Evolutionary conservation across 2,329 filamentous ascomycete genomes (phyloP), one percentile per base, ranked within the genome.

Genomic region (Dryadomyces quercivorus): DNA sequence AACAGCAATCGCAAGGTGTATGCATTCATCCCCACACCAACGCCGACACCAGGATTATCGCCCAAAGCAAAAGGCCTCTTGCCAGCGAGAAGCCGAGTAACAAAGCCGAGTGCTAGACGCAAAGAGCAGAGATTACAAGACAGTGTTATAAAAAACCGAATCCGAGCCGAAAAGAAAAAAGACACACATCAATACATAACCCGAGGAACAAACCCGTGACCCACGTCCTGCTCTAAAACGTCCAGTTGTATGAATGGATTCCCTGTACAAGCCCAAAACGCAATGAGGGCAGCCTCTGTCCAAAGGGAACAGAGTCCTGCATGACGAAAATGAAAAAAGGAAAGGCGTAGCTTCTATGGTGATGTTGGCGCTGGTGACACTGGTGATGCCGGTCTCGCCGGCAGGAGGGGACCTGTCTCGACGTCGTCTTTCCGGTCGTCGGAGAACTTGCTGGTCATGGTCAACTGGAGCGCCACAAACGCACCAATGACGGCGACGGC

Each of bases 401-500:
- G 15, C 26, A 49, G 22, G 16, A 16, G 26, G 7, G 46, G 47
- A 0, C 52, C 38, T 57, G 75, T 74, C 48, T 72, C 71, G 20
- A 70, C 68, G 15, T 62, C 64, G 43, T 63, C 63, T 58, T 65
- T 70, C 54, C 73, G 68, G 51, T 74, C 70, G 53, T 71, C 62
- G 3, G 44, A 21, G 16, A 67, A 68, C 13, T 67, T 72, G 31
- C 74, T 72, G 15, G 77, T 74, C 63, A 92, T 86, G 40, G 81
- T 81, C 69, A 96, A 86, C 65, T 81, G 82, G 57, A 89, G 75
- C 67, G 86, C 88, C 63, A 93, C 74, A 51, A 86, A 70, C 1
- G 85, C 88, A 48, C 91, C 93, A 15, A 82, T 68, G 12, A 88
- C 70, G 38, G 89, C 88, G 36, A 96, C 81, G 3, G 86, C 63